Base-by-base conservation (phyloP, 2,329 filamentous ascomycete genomes). In the Plectosphaerella cucumerina region DNA sequence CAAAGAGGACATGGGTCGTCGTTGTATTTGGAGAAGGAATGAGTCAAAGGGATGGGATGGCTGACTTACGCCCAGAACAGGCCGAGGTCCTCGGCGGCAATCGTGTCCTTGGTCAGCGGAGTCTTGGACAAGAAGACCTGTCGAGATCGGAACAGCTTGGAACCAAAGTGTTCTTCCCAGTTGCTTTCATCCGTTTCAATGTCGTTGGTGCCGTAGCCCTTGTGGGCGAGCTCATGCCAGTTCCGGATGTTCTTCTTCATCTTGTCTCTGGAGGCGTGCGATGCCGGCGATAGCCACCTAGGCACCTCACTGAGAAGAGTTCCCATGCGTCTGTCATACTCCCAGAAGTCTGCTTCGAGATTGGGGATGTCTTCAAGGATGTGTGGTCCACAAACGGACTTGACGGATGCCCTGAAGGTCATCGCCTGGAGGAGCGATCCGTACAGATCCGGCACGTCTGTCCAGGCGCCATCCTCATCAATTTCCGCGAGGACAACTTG, bases 91-190 rank as follows among this genome's bases (percentile, higher is more conserved):
- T 59, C 56, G 33, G 57, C 56, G 23, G 58, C 57, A 4, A 49
- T 50, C 3, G 55, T 50, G 47, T 26, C 49, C 8, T 39, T 58
- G 6, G 44, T 51, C 18, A 60, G 23, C 0, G 57, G 58, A 18
- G 50, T 46, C 4, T 35, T 56, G 11, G 21, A 9, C 0, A 57
- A 59, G 51, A 60, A 56, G 15, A 42, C 45, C 1, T 59, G 61
- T 17, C 64, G 53, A 3, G 56, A 48, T 10, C 58, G 57, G 56
- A 68, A 60, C 4, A 66, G 33, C 12, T 53, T 65, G 1, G 58
- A 50, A 1, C 59, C 60, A 39, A 55, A 63, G 42, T 58, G 51
- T 0, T 54, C 26, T 1, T 59, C 62, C 60, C 60, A 62, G 1
- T 61, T 54, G 1, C 48, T 50, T 4, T 49, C 52, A 5, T 60